Evolutionary conservation across 1,139 yeast species (phyloP).

Genomic region (Candida sp.): DNA sequence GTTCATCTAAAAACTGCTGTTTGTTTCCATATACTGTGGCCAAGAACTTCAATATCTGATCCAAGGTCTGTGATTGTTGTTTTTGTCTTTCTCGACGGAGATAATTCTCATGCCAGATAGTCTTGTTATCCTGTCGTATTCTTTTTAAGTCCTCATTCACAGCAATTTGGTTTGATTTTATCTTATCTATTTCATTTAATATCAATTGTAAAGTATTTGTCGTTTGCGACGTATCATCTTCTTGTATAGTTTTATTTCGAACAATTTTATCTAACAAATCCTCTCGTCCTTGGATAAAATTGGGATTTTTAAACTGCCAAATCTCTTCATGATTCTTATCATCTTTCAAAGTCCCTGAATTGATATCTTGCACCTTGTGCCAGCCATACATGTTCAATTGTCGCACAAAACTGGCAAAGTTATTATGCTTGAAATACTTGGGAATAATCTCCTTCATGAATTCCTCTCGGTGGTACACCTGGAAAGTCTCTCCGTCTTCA

Average conservation of each 20-base stretch:
- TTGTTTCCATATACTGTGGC: slow-evolving; percentile 81
- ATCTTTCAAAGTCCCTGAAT: slow-evolving; percentile 57
- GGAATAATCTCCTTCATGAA: slow-evolving; percentile 86
- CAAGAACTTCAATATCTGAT: slow-evolving; percentile 80
- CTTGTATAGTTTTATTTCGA: slow-evolving; percentile 37
- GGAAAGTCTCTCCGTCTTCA: slow-evolving; percentile 80
- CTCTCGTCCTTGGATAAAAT: slow-evolving; percentile 66
- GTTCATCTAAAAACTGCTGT: slow-evolving; percentile 2
- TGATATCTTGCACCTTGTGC: slow-evolving; percentile 89
- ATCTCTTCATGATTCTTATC: slow-evolving; percentile 33
- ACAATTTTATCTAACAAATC: slow-evolving; percentile 74
- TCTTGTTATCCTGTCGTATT: slow-evolving; percentile 81
- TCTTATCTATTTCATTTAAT: slow-evolving; percentile 68
- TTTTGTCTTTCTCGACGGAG: slow-evolving; percentile 81
- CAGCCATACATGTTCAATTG: slow-evolving; percentile 98
- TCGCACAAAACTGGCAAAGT: slow-evolving; percentile 91
- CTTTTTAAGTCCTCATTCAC: slow-evolving; percentile 83
- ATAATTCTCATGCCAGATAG: slow-evolving; percentile 87
- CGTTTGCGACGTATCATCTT: slow-evolving; percentile 30
- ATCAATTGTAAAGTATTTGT: slow-evolving; percentile 48
- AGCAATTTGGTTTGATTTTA: slow-evolving; percentile 74
- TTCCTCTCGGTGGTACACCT: slow-evolving; percentile 79
- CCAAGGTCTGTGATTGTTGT: slow-evolving; percentile 83
- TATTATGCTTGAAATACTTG: slow-evolving; percentile 87
- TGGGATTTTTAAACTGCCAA: slow-evolving; percentile 84